phyloP scores from a whole-genome alignment of 805 yeast species.

The Jamesozyma rosinii region DNA sequence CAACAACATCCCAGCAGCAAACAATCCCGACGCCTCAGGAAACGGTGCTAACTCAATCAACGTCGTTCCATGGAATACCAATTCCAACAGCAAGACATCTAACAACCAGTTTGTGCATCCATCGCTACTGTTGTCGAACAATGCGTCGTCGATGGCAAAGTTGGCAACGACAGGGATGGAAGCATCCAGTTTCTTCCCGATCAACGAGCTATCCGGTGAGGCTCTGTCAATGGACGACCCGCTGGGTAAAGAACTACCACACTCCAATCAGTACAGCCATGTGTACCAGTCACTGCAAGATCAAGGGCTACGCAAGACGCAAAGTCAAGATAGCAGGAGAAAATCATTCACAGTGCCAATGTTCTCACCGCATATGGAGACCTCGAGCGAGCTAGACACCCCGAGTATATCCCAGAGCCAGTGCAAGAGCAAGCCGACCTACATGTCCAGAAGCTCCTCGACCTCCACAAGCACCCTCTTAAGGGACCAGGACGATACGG shows the following conservation, averaged over 20 bases:
- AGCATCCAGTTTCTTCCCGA: not conserved
- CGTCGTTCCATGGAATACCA: slow-evolving; percentile 9
- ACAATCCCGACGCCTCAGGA: not conserved
- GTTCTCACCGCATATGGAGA: not conserved
- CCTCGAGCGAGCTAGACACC: not conserved
- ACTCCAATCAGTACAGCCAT: not conserved
- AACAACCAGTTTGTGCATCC: slow-evolving; percentile 13
- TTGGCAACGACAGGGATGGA: slow-evolving; percentile 13
- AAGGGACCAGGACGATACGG: slow-evolving; percentile 18
- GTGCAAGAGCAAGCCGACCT: not conserved
- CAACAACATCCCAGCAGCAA: not conserved
- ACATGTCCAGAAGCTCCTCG: not conserved
- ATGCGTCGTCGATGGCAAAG: slow-evolving; percentile 13
- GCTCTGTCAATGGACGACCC: not conserved
- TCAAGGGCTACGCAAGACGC: no score
- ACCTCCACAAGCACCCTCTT: not conserved
- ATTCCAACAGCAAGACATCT: not conserved
- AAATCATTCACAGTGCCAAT: not conserved
- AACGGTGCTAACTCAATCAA: slow-evolving; percentile 4
- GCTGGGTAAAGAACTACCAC: not conserved
- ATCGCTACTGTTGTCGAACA: slow-evolving; percentile 14
- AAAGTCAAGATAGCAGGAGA: not conserved
- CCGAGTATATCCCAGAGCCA: not conserved
- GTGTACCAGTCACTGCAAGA: not conserved
- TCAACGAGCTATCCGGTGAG: not conserved